Evolutionary conservation across 1,284 basidiomycete species (phyloP), one percentile per base, ranked within the genome.

Genomic region (Ceratobasidium sp.): DNA sequence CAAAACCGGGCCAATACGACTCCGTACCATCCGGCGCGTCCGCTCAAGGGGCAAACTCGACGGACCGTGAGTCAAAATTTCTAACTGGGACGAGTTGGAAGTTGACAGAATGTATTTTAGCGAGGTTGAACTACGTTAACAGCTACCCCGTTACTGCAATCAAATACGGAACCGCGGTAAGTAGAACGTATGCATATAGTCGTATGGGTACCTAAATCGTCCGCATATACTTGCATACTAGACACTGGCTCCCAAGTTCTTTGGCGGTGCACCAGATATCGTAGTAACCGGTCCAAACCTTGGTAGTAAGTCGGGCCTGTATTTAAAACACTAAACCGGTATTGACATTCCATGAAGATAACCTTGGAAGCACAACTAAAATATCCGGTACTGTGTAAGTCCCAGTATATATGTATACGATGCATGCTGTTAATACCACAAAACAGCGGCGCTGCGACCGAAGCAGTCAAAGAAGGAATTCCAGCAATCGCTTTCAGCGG

Each of bases 241-340:
- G 80, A 87, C 86, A 0, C 82, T 89, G 13, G 83, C 87, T 3
- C 87, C 88, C 0, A 81, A 85, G 67, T 85, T 87, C 80, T 87
- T 88, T 78, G 77, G 71, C 56, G 84, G 85, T 9, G 79, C 81
- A 20, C 79, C 80, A n/a, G 89, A 90, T 74, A 84, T 91, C 46
- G 86, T 90, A 5, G 84, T 91, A 13, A 86, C 86, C 79, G 89
- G 89, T 0, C 86, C 87, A 0, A 90, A 90, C 80, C 85, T 89
- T 15, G 88, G 88, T 66, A 86, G 87, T 87, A 79, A 84, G 85
- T 81, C 33, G 9, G 46, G 46, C 13, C n/a, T 69, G 79, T 40
- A 40, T 50, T 1, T n/a, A 28, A 13, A 44, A 57, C 3, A 15
- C 26, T 10, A 20, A 20, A 70, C 44, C 15, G 79, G 52, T 28